These are phyloP conservation scores for Imleria badia DNA, from an alignment of 768 basidiomycete species.

Conservation along the genomic window DNA sequence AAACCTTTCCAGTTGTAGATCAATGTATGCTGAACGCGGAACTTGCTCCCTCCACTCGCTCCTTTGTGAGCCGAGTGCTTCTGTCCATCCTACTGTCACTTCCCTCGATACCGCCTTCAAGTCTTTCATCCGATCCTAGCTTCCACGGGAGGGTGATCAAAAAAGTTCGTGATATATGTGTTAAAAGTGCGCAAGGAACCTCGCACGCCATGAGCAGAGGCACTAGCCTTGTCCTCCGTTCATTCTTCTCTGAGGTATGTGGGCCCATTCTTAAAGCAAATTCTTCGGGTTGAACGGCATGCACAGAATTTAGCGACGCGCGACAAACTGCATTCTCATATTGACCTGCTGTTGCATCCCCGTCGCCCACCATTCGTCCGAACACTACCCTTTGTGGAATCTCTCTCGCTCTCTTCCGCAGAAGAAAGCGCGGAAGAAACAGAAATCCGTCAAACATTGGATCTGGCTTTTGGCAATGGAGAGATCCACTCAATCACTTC, in stretches of 20 bases:
- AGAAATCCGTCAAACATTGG: slow-evolving; percentile 43
- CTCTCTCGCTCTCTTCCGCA: slow-evolving; percentile 55
- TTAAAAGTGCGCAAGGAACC: slow-evolving; percentile 53
- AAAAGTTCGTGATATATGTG: slow-evolving; percentile 47
- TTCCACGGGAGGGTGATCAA: slow-evolving; percentile 46
- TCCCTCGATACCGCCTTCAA: slow-evolving; percentile 53
- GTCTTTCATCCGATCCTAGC: slow-evolving; percentile 50
- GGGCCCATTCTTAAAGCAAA: background rate
- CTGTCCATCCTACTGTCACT: slow-evolving; percentile 58
- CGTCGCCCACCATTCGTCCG: slow-evolving; percentile 75
- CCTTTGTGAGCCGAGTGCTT: slow-evolving; percentile 57
- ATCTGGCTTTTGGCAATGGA: slow-evolving; percentile 29
- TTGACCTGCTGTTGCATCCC: slow-evolving; percentile 75
- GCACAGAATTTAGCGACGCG: slow-evolving; percentile 16
- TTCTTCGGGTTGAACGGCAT: background rate
- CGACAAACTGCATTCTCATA: slow-evolving; percentile 31
- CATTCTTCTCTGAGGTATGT: slow-evolving; percentile 37
- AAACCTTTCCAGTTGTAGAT: slow-evolving; percentile 45
- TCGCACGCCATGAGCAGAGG: slow-evolving; percentile 60
- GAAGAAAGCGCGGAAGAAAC: slow-evolving; percentile 69
- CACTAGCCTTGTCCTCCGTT: slow-evolving; percentile 53
- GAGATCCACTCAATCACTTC: background rate
- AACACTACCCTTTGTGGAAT: slow-evolving; percentile 61
- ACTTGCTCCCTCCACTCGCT: slow-evolving; percentile 53
- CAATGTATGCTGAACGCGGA: slow-evolving; percentile 49